Conservation (phyloP, 2,329 filamentous ascomycete species). For the Sclerotinia minor region DNA sequence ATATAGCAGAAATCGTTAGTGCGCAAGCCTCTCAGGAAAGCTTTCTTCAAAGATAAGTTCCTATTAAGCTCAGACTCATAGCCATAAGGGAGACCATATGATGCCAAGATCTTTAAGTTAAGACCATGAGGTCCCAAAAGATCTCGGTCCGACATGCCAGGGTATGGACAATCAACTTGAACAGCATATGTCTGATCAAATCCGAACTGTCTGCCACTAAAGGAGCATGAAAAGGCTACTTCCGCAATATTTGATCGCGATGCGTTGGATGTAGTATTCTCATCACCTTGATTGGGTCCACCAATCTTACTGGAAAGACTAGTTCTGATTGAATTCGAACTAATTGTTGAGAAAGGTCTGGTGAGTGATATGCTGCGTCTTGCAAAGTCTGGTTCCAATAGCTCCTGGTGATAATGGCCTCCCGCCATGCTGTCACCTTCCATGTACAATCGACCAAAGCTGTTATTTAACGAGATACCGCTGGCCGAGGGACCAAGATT, state of each 20-base stretch:
- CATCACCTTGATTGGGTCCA: constrained; percentile 3
- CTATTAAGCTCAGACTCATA: constrained; percentile 14
- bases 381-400: background rate
- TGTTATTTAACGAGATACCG: constrained; percentile 13
- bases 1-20: background rate
- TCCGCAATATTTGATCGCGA: constrained; percentile 26
- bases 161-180: constrained; percentile 28
- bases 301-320: constrained; percentile 14
- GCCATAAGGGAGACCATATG: constrained; percentile 33
- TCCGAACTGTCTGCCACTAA: constrained; percentile 34
- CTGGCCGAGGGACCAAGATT: background rate
- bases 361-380: background rate
- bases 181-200: constrained; percentile 41
- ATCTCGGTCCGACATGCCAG: constrained; percentile 31
- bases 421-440: constrained; percentile 9
- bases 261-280: background rate
- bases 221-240: constrained; percentile 35
- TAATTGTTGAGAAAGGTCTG: background rate
- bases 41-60: background rate
- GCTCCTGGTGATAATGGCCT: constrained; percentile 8
- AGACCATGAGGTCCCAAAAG: constrained; percentile 30
- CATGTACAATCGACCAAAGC: constrained; percentile 14
- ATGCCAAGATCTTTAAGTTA: constrained; percentile 36
- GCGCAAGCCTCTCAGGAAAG: constrained; percentile 13
- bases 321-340: constrained; percentile 1